Base-by-base conservation (phyloP, 164 flowering plant species). In the Taxillus chinensis region DNA sequence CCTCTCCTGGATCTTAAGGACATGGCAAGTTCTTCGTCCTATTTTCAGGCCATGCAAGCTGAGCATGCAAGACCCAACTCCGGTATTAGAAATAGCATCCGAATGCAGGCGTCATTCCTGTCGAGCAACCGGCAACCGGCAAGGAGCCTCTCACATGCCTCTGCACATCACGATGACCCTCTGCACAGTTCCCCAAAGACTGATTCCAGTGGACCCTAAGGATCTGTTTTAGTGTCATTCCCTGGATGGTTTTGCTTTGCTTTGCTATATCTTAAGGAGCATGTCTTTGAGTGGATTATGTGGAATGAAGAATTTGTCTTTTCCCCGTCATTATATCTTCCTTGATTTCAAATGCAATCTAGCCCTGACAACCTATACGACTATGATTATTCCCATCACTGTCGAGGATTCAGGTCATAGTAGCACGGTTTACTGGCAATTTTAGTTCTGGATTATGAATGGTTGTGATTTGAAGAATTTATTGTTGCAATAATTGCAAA, bases 11-110 rank as follows among this genome's bases (percentile, higher is more conserved):
- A 58, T 50, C 68, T 74, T 38, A 70, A 67, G 51, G 77, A 74
- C 62, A 70, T 74, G 69, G 74, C 77, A 53, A 64, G 57, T 55
- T 67, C 77, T 37, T 70, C 74, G 16, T 65, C 77, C 37, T 68
- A 64, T 51, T 70, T 64, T 51, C 71, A 67, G 43, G 71, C 69
- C 52, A 67, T 74, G 67, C 74, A 74, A 67, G 67, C 59, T 17
- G 77, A 70, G 57, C 62, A 38, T 3, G 12, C 39, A 41, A 43
- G 63, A 14, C 54, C 66, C 15, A 55, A 45, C 55, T 5, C 59
- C 15, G 48, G 43, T 52, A 55, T 66, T 42, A 61, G 68, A 57
- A 62, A 50, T 63, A 69, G 71, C 11, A n/a, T 16, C 57, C 63
- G 65, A 55, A 53, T 39, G 50, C 59, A 57, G 55, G 46, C 68